These are phyloP conservation scores for Irineochytrium annulatum DNA, from an alignment of 192 early-diverging fungal species.

Conservation along the genomic window DNA sequence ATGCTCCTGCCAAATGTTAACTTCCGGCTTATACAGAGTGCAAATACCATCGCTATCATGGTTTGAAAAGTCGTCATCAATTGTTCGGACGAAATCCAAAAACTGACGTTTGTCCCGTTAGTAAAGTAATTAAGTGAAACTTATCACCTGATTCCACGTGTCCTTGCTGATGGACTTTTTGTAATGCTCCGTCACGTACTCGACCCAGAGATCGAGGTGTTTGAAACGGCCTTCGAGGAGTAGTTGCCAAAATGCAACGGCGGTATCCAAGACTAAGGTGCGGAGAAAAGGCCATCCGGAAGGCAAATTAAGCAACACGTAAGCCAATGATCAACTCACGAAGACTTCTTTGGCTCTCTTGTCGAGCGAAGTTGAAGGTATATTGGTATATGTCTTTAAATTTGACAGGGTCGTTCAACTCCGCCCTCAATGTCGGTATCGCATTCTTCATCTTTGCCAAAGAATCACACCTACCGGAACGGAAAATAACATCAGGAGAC, in stretches of 20 bases:
- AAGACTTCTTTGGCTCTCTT: slow-evolving; percentile 71
- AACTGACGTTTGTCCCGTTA: slow-evolving; percentile 43
- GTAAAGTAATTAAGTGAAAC: background rate
- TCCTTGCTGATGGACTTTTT: slow-evolving; percentile 75
- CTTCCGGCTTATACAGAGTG: background rate
- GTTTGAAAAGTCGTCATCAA: slow-evolving; percentile 55
- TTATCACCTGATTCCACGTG: slow-evolving; percentile 73
- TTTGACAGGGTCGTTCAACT: slow-evolving; percentile 48
- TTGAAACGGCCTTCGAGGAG: slow-evolving; percentile 57
- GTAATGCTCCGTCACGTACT: slow-evolving; percentile 70
- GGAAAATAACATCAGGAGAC: background rate
- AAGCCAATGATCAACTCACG: slow-evolving; percentile 38
- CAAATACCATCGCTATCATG: slow-evolving; percentile 58
- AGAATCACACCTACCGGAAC: slow-evolving; percentile 46
- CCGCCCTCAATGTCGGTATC: slow-evolving; percentile 44
- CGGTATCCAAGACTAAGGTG: slow-evolving; percentile 61
- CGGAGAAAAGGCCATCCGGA: background rate
- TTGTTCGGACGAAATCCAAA: slow-evolving; percentile 65
- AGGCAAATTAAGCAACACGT: background rate
- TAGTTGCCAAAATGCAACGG: slow-evolving; percentile 71
- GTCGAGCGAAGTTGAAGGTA: slow-evolving; percentile 69
- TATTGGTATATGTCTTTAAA: slow-evolving; percentile 73
- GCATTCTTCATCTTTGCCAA: slow-evolving; percentile 57
- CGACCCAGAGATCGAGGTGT: slow-evolving; percentile 64
- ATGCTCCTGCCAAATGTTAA: slow-evolving; percentile 48